Conservation (phyloP, 441 rosid species). For the Erysimum cheiri region DNA sequence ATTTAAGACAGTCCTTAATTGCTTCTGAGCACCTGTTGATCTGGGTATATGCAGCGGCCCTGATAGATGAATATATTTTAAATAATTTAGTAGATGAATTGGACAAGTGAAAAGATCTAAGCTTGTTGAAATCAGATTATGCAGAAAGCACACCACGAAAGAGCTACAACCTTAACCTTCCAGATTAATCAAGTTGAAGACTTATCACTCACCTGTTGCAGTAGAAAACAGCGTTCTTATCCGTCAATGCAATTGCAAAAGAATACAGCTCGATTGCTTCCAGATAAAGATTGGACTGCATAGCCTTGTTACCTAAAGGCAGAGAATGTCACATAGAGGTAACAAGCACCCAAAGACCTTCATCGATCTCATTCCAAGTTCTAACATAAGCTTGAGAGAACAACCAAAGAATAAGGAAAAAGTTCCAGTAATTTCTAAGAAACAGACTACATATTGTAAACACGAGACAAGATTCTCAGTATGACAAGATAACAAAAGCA, state of each 20-base stretch:
- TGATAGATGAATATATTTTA: slow-evolving; percentile 34
- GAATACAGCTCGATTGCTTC: slow-evolving; percentile 82
- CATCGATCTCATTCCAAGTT: neutral
- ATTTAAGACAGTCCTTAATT: slow-evolving; percentile 73
- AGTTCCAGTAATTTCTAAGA: neutral
- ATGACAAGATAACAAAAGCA: slow-evolving; percentile 1
- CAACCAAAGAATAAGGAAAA: neutral
- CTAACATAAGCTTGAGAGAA: neutral
- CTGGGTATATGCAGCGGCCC: slow-evolving; percentile 94
- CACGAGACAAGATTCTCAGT: neutral
- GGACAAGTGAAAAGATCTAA: slow-evolving; percentile 22
- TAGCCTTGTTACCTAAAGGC: slow-evolving; percentile 75
- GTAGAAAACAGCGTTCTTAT: slow-evolving; percentile 79
- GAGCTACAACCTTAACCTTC: slow-evolving; percentile 14
- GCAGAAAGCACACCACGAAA: slow-evolving; percentile 6
- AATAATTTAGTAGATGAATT: neutral
- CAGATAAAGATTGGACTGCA: slow-evolving; percentile 66
- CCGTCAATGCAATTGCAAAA: slow-evolving; percentile 69
- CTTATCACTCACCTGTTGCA: slow-evolving; percentile 73
- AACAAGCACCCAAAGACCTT: neutral
- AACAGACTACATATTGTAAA: neutral
- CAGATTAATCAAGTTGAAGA: slow-evolving; percentile 18
- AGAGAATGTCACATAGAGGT: slow-evolving; percentile 5
- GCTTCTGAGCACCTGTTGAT: slow-evolving; percentile 66
- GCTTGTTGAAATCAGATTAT: slow-evolving; percentile 17